Evolutionary conservation across 23 red algal species (phyloP).

Genomic region (Gracilaria domingensis): DNA sequence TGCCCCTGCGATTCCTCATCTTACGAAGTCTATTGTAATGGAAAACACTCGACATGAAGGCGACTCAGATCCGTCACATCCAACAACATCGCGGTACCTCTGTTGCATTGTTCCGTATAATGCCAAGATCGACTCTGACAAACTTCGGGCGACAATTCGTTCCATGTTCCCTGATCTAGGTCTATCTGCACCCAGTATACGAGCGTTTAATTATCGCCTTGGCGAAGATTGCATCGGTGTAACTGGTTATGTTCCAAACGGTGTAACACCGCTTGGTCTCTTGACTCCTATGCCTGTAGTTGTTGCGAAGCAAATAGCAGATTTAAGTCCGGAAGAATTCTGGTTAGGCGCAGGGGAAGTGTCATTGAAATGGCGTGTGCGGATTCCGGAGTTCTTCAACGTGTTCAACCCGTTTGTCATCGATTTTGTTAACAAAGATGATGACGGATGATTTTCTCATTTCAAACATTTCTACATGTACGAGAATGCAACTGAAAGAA

Average conservation of each 20-base stretch:
- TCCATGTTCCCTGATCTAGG: constrained; percentile 6
- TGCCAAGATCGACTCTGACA: constrained; percentile 73
- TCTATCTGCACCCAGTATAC: constrained; percentile 41
- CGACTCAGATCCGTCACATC: constrained; percentile 4
- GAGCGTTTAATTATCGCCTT: constrained; percentile 69
- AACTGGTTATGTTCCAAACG: constrained; percentile 90
- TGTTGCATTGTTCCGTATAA: constrained; percentile 84
- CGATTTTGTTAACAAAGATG: constrained; percentile 33
- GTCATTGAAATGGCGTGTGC: constrained; percentile 78
- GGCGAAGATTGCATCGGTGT: constrained; percentile 78
- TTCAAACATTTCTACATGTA: background rate
- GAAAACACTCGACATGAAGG: constrained; percentile 80
- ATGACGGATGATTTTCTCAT: background rate
- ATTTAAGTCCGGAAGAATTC: constrained; percentile 50
- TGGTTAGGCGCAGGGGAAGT: constrained; percentile 89
- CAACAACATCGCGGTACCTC: constrained; percentile 60
- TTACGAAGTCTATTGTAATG: constrained; percentile 91
- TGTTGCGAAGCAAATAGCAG: constrained; percentile 54
- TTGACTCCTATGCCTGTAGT: constrained; percentile 77
- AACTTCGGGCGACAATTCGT: constrained; percentile 61
- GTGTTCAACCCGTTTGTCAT: constrained; percentile 68
- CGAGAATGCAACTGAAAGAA: background rate
- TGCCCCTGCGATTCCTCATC: constrained; percentile 70
- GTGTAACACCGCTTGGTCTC: constrained; percentile 86
- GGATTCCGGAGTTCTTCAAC: constrained; percentile 54